phyloP scores from a whole-genome alignment of 345 rosid species.

The Salix dunnii region DNA sequence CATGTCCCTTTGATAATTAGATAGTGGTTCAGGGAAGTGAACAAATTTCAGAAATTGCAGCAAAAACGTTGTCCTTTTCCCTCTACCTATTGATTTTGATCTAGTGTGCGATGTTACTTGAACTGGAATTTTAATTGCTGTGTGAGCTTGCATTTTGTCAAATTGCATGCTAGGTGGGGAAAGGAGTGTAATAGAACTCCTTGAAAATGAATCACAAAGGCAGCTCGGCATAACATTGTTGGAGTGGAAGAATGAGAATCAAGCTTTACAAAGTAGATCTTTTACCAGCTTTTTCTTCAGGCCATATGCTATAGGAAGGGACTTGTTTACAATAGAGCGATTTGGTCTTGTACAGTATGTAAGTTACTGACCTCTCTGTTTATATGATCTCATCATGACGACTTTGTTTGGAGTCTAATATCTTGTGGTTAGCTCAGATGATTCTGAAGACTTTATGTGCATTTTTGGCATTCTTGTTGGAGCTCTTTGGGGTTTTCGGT shows the following conservation, averaged over 20 bases:
- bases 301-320: constrained; percentile 58
- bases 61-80: no score
- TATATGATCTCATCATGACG: not conserved
- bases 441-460: constrained; percentile 82
- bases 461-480: constrained; percentile 63
- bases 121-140: constrained; percentile 1
- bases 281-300: constrained; percentile 57
- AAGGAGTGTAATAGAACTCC: constrained; percentile 50
- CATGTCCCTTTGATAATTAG: not conserved
- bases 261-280: constrained; percentile 23
- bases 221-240: constrained; percentile 43
- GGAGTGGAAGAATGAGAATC: constrained; percentile 30
- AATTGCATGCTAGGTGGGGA: constrained; percentile 60
- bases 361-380: constrained; percentile 20
- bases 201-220: constrained; percentile 52
- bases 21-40: not conserved
- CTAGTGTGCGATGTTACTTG: not conserved
- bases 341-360: constrained; percentile 88
- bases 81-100: no score
- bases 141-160: constrained; percentile 1
- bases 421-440: constrained; percentile 51
- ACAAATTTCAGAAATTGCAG: not conserved
- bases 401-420: constrained; percentile 7
- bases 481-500: constrained; percentile 68
- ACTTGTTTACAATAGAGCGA: constrained; percentile 58